Evolutionary conservation across 768 basidiomycete species (phyloP).

Genomic region (Collybiopsis luxurians): DNA sequence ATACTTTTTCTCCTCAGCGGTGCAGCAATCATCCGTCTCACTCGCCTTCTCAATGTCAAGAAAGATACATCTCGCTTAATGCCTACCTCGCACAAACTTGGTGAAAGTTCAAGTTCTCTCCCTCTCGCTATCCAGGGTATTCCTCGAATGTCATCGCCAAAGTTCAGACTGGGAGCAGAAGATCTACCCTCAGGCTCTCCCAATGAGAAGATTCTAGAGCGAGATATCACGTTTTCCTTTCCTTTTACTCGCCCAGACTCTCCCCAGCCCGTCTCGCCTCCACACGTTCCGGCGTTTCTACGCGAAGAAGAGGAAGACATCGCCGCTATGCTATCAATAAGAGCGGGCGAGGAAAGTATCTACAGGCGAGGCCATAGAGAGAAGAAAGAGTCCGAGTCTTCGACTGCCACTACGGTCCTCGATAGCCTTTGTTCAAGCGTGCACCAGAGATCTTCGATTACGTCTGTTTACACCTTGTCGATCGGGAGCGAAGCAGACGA

Average conservation of each 20-base stretch:
- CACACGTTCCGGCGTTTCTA: not conserved
- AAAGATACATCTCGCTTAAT: not conserved
- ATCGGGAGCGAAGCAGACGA: slow-evolving; percentile 17
- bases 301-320: slow-evolving; percentile 13
- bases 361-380: slow-evolving; percentile 22
- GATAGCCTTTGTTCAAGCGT: slow-evolving; percentile 8
- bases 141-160: not conserved
- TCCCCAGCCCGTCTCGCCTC: not conserved
- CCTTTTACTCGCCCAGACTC: slow-evolving; percentile 1
- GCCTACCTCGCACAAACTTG: not conserved
- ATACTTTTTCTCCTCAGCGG: slow-evolving; percentile 1
- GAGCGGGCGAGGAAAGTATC: slow-evolving; percentile 21
- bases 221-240: slow-evolving; percentile 2
- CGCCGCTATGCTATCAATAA: slow-evolving; percentile 21
- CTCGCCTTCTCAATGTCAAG: not conserved
- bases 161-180: not conserved
- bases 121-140: not conserved
- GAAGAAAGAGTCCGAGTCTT: slow-evolving; percentile 29
- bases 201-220: not conserved
- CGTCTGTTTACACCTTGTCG: slow-evolving; percentile 14
- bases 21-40: not conserved
- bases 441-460: slow-evolving; percentile 16
- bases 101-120: slow-evolving; percentile 2
- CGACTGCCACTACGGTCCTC: slow-evolving; percentile 20
- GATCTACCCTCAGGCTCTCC: not conserved